Evolutionary conservation across 2,329 filamentous ascomycete genomes (phyloP), one percentile per base, ranked within the genome.

Genomic region (Nigrospora osmanthi): DNA sequence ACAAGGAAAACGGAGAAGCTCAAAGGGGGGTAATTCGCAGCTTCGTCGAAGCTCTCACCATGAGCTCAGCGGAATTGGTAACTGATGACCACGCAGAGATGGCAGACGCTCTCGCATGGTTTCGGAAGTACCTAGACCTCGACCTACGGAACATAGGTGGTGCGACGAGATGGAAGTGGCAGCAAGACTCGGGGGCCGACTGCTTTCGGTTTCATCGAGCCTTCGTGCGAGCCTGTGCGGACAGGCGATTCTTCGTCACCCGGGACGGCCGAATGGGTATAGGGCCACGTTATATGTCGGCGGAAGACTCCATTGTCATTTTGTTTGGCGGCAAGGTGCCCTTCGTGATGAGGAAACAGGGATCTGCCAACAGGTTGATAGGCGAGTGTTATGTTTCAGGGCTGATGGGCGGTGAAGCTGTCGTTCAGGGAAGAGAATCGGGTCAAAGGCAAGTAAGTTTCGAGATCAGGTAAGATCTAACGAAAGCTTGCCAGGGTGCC

Each of bases 361-460:
- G 16, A 32, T 45, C 33, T 17, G 15, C 13, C 41, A 35, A 35
- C 44, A 49, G 32, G 43, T 45, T 54, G 16, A 47, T 55, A 35
- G 53, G 52, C 9, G 53, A 54, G 35, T 55, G 53, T 40, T 54
- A 52, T 23, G 46, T 54, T 23, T 30, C 46, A 17, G 52, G 50
- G 4, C 41, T 54, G 43, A 52, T 55, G 53, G 37, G 43, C n/a
- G 49, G 53, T 11, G 50, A 55, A 40, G 46, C 46, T 31, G 35
- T 52, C 15, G 40, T 47, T 15, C 19, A 45, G 36, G 52, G 37
- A 49, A 44, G 48, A 41, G 17, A 48, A 13, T 35, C 16, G 30
- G 35, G 38, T 11, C 35, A 45, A 40, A 28, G 23, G 7, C 23
- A 2, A 28, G 23, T 7, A 10, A 6, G 7, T 10, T 28, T 28